phyloP scores from a whole-genome alignment of 2,329 filamentous ascomycete species.

The Penicillium aurantiogriseum region DNA sequence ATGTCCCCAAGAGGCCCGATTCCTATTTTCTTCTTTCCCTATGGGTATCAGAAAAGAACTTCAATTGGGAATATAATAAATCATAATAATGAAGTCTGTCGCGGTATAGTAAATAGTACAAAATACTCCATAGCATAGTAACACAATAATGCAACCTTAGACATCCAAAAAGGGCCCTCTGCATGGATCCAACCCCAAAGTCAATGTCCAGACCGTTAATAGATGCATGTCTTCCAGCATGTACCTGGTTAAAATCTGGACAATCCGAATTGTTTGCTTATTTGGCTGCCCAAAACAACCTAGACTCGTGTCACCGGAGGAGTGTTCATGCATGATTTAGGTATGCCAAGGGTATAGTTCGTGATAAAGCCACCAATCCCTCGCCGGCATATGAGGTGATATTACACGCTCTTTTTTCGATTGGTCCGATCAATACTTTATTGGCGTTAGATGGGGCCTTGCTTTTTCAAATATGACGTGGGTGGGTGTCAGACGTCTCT shows the following conservation, averaged over 20 bases:
- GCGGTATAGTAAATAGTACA: background rate
- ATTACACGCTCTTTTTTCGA: background rate
- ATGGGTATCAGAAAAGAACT: background rate
- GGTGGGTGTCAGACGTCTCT: background rate
- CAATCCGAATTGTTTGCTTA: background rate
- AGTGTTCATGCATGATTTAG: background rate
- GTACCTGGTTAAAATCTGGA: background rate
- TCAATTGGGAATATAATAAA: background rate
- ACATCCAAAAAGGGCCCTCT: background rate
- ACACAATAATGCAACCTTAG: background rate
- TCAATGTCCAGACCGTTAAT: background rate
- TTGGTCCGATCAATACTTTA: background rate
- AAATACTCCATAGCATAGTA: background rate
- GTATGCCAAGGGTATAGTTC: constrained; percentile 5
- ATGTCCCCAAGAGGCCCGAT: background rate
- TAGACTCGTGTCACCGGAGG: background rate
- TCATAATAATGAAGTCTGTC: background rate
- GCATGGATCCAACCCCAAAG: background rate
- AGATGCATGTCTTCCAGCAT: background rate
- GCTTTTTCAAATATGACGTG: background rate
- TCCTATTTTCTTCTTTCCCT: background rate
- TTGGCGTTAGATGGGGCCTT: background rate
- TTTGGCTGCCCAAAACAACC: background rate
- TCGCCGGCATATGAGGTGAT: background rate
- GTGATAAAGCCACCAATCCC: constrained; percentile 3